Percentiles rank a stretch among this genome's conserved stretches.
phyloP scores from a whole-genome alignment of 1,284 basidiomycete species.

The Ustilago crameri region DNA sequence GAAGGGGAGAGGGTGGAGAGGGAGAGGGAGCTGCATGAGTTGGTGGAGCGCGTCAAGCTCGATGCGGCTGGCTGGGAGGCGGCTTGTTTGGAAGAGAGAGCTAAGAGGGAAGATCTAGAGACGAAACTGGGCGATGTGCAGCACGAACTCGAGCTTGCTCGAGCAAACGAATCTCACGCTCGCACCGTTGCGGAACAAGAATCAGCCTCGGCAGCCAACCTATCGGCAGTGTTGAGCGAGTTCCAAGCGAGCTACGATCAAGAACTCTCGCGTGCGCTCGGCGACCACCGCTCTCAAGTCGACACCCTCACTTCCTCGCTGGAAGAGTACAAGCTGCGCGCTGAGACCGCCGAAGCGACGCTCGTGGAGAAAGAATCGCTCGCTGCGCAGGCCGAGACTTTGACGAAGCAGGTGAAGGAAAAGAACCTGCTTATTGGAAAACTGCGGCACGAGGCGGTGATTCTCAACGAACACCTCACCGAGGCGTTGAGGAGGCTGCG shows the following conservation, averaged over 20 bases:
- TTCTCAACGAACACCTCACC: constrained; percentile 96
- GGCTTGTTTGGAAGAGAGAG: constrained; percentile 43
- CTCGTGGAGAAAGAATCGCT: constrained; percentile 3
- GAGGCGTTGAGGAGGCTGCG: constrained; percentile 93
- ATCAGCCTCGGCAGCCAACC: constrained; percentile 79
- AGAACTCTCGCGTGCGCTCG: constrained; percentile 77
- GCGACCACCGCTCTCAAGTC: constrained; percentile 82
- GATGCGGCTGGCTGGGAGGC: constrained; percentile 49
- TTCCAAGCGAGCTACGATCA: constrained; percentile 80
- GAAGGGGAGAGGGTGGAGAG: constrained; percentile 5
- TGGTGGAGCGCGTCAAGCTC: constrained; percentile 48
- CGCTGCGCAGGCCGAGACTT: constrained; percentile 3
- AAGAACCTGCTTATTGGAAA: constrained; percentile 92
- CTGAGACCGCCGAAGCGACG: constrained; percentile 79
- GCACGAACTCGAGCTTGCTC: constrained; percentile 66
- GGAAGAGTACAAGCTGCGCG: constrained; percentile 85
- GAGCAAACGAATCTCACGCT: constrained; percentile 69
- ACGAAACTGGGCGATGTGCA: constrained; percentile 74
- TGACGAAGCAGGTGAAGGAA: constrained; percentile 87
- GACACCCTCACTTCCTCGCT: constrained; percentile 78
- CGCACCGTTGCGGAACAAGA: constrained; percentile 76
- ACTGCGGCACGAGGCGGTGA: constrained; percentile 82
- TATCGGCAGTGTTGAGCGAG: constrained; percentile 92
- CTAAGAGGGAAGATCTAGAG: constrained; percentile 70
- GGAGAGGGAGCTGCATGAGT: constrained; percentile 52